Evolutionary conservation across 495 filamentous ascomycete species (phyloP), one percentile per base, ranked within the genome.

Genomic region (Podospora pseudopauciseta): DNA sequence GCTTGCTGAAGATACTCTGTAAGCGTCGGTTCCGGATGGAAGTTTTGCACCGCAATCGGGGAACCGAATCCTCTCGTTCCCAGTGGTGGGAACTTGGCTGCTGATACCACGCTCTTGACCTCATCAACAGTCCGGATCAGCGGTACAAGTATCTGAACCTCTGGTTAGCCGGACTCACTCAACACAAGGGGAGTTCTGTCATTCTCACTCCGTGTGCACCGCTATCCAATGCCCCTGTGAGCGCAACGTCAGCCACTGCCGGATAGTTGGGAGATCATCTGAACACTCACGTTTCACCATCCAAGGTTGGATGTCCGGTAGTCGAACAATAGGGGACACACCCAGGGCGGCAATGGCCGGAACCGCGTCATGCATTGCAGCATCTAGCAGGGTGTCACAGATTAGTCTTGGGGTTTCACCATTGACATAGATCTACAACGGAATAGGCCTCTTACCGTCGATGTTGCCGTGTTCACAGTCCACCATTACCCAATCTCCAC

Each of bases 401-500:
- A 66, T 49, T 32, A 20, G 30, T 30, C 27, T 26, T 63, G 28
- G 28, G 61, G 61, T 63, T 3, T 5, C 61, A 63, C 61, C 13
- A 44, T 32, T 32, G 18, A 63, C 28, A 27, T 28, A 27, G 39
- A 65, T 55, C 11, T 64, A 58, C n/a, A 32, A 49, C 30, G 27
- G 60, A 28, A 28, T 39, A 49, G 32, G n/a, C 28, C 32, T 20
- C 76, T 39, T 79, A 90, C 88, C 90, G 72, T 90, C 89, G 28
- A 93, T 89, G 71, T 91, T 91, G 20, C 91, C 91, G 78, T 94
- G 91, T 74, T 92, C 90, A 60, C 84, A 88, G 77, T 93, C 91
- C 20, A 93, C 86, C 73, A 89, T 82, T 2, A 92, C 84, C 90
- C 90, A 94, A 75, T 92, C 90, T 2, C 88, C 85, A 5, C 88